Conservation (phyloP, 805 yeast species). For the Ogataea pignaliae region DNA sequence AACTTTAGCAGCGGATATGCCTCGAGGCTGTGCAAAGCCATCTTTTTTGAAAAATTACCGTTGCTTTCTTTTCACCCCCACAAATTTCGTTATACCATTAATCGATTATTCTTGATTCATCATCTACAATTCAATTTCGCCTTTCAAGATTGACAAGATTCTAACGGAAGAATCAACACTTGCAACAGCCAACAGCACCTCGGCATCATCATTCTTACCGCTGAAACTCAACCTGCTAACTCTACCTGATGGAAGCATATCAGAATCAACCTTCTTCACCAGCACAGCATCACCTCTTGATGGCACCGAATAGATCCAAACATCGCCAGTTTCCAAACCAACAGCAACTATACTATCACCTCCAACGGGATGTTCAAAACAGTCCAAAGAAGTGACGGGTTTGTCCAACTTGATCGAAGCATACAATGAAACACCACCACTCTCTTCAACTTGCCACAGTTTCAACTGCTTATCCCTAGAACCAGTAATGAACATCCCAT, state of each 20-base stretch:
- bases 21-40: no score
- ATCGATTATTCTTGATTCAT: background rate
- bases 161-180: constrained; percentile 65
- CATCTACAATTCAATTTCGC: no score
- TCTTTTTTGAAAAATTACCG: no score
- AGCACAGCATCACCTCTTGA: constrained; percentile 25
- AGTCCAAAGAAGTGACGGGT: constrained; percentile 68
- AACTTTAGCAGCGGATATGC: no score
- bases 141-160: constrained; percentile 13
- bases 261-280: constrained; percentile 31
- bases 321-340: constrained; percentile 69
- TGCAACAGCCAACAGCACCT: constrained; percentile 49
- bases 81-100: background rate
- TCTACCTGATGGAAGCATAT: constrained; percentile 55
- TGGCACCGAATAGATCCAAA: constrained; percentile 40
- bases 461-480: constrained; percentile 80
- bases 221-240: constrained; percentile 62
- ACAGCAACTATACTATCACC: constrained; percentile 43
- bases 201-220: constrained; percentile 16
- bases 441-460: constrained; percentile 45
- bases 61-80: no score
- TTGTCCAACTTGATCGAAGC: constrained; percentile 40
- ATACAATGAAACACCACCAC: constrained; percentile 28
- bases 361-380: constrained; percentile 31
- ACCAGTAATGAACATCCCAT: constrained; percentile 64